Base-by-base conservation (phyloP, 345 rosid species). In the Sisymbrium irio region DNA sequence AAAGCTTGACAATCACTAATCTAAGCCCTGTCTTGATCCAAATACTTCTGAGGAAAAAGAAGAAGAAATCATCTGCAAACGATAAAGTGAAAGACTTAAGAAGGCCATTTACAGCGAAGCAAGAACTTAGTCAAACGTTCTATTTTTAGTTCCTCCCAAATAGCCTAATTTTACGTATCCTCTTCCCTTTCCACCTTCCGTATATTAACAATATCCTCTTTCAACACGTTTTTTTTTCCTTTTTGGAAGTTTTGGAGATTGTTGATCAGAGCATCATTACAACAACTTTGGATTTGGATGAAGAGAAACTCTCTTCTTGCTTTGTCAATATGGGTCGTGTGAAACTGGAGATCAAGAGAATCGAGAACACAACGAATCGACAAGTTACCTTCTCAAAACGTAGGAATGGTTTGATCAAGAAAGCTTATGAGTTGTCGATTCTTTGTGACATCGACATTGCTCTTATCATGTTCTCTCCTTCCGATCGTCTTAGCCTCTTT, bases 311-410 rank as follows among this genome's bases (percentile, higher is more conserved):
- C n/a, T 25, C 66, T 59, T 36, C 13, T 27, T 49, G 53, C 1
- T 35, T 65, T 6, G 7, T 41, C 54, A 32, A 60, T 39, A 86
- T 86, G 96, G 96, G 97, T 46, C 89, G 96, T 9, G 96, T 86
- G 41, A 89, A 89, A 68, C 56, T 92, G 10, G 86, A 85, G 77
- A 86, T 92, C 58, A 92, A 88, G 81, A 88, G 86, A 73, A 85
- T 92, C 80, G 96, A 92, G 76, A 89, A 85, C 83, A 83, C 11
- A n/a, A 88, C 87, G 0, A 89, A 89, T 70, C 84, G 92, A 2
- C 96, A 92, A 41, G 92, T 89, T 22, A 89, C 96, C 3, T 92
- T 85, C 32, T 92, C 96, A 2, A 92, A 92, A 78, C 97, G 96
- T 47, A 84, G 93, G 64, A 89, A 88, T 81, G 96, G 93, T 62